Base-by-base conservation (phyloP, 2,329 filamentous ascomycete species). In the Fusarium sp. region DNA sequence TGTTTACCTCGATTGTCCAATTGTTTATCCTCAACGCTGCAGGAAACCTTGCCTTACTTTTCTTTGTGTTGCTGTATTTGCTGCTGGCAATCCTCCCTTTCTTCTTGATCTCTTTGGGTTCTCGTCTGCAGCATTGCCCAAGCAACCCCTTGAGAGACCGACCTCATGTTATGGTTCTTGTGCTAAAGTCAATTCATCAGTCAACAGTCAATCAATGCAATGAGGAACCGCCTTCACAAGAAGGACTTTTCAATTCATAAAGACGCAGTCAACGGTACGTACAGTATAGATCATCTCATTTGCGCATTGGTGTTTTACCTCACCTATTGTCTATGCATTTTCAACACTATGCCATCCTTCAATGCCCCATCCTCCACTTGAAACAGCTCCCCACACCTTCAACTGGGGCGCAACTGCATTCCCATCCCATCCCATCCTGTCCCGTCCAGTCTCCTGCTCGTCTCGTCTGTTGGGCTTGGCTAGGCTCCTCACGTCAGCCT, bases 211-310 rank as follows among this genome's bases (percentile, higher is more conserved):
- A 31, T 13, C 28, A 53, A 46, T 72, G 63, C 63, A 45, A 80
- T 80, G 76, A 73, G 75, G 69, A 76, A 76, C 61, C 75, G 76
- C 45, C 69, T 80, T 34, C 72, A 75, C 47, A 77, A 76, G 52
- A 78, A 75, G 57, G 74, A 76, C 45, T 80, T 81, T 67, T 62
- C 76, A 51, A 79, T 79, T 55, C 78, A 79, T 58, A 77, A 75
- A 55, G 78, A 78, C 73, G 50, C 62, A 47, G 47, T 60, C 46
- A 73, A 68, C 61, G 71, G 73, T 75, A 73, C 50, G 71, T 67
- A 44, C 13, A 24, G 19, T 28, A 19, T 11, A n/a, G 47, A 9
- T 43, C 19, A 50, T 33, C 28, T 45, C 22, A n/a, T 45, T 34
- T 21, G 33, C 46, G 38, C 28, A 31, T 31, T 31, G 28, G 28